Percentiles rank a stretch among this genome's conserved stretches.
Evolutionary conservation across 2,329 filamentous ascomycete genomes (phyloP).

Genomic region (Thermoascus crustaceus): DNA sequence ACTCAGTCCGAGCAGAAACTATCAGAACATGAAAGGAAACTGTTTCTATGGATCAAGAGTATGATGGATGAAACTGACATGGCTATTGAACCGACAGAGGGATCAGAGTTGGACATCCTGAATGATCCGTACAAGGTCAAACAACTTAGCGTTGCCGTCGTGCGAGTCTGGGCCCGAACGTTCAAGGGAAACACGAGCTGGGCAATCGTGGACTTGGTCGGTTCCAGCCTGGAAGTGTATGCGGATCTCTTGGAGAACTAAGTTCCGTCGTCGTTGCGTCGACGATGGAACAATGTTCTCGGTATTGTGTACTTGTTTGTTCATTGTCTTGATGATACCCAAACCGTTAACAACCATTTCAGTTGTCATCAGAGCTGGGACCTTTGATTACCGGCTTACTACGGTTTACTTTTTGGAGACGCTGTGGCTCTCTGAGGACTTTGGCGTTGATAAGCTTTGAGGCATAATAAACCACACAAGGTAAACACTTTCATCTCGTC

Average conservation of each 20-base stretch:
- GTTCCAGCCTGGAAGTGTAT: slow-evolving; percentile 39
- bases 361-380: too few species aligned
- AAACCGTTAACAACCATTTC: too few species aligned
- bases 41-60: slow-evolving; percentile 41
- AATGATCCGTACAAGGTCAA: slow-evolving; percentile 36
- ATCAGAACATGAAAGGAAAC: slow-evolving; percentile 40
- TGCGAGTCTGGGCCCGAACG: slow-evolving; percentile 40
- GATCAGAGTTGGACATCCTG: slow-evolving; percentile 35
- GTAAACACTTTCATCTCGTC: background rate
- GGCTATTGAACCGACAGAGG: slow-evolving; percentile 31
- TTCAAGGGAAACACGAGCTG: slow-evolving; percentile 42
- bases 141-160: slow-evolving; percentile 41
- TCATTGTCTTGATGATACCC: too few species aligned
- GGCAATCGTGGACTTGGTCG: slow-evolving; percentile 41
- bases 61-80: slow-evolving; percentile 45
- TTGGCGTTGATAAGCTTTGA: too few species aligned
- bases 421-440: too few species aligned
- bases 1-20: slow-evolving; percentile 36
- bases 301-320: background rate
- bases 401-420: too few species aligned
- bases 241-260: slow-evolving; percentile 36
- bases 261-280: background rate
- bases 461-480: too few species aligned
- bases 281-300: background rate
- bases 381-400: too few species aligned